A percentile compares a stretch with the other conserved stretches of the same genome.
Conservation (phyloP, 2,329 filamentous ascomycete species). For the Aureobasidium sp. region DNA sequence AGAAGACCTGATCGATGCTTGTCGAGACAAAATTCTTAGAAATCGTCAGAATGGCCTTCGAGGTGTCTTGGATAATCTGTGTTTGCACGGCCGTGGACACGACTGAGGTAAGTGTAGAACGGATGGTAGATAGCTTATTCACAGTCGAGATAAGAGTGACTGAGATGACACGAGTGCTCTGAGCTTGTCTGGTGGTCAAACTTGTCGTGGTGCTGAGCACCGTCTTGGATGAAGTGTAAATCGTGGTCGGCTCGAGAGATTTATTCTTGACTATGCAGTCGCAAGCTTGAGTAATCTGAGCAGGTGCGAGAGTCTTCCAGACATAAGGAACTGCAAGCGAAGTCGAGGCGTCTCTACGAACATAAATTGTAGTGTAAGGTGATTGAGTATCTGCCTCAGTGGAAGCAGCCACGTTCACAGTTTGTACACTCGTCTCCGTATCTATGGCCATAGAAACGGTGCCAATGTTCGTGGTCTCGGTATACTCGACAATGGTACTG, state of each 20-base stretch:
- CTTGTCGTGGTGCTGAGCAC: background rate
- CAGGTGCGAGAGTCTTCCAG: background rate
- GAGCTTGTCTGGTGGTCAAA: background rate
- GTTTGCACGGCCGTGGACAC: background rate
- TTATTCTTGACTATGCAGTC: background rate
- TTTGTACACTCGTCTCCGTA: background rate
- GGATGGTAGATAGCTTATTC: background rate
- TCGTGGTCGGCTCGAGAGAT: background rate
- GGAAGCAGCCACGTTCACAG: background rate
- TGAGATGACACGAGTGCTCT: background rate
- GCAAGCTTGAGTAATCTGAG: background rate
- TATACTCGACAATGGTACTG: background rate
- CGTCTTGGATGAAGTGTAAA: background rate
- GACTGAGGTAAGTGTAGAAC: background rate
- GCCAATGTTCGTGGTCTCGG: background rate
- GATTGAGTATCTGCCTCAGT: background rate
- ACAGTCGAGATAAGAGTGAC: background rate
- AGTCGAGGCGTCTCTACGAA: background rate
- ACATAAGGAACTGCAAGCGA: background rate
- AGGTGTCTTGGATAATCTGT: background rate
- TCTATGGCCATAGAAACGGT: background rate
- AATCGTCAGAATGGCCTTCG: background rate
- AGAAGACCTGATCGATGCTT: background rate
- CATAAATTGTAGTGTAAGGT: background rate
- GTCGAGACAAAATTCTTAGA: background rate